Percentiles rank a stretch among this genome's conserved stretches.
phyloP scores from a whole-genome alignment of 441 rosid species.

The Metrosideros polymorpha region DNA sequence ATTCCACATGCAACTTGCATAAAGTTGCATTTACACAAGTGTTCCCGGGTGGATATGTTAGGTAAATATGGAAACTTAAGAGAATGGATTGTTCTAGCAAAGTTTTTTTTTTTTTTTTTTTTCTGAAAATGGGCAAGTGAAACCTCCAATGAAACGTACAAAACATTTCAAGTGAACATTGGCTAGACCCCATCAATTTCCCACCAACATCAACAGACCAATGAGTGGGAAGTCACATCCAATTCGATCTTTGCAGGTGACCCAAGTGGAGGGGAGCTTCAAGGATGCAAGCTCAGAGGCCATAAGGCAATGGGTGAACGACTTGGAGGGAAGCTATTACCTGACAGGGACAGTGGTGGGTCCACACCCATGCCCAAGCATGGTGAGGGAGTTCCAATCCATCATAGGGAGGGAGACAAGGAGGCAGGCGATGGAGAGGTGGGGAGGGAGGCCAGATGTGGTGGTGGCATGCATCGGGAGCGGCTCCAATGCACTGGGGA shows the following conservation, averaged over 20 bases:
- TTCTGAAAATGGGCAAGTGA: not conserved
- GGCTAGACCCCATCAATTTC: not conserved
- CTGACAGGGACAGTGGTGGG: constrained; percentile 56
- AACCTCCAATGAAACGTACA: not conserved
- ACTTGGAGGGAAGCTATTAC: constrained; percentile 32
- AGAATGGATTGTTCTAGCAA: not conserved
- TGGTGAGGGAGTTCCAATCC: constrained; percentile 72
- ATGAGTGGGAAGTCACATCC: not conserved
- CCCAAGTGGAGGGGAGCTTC: constrained; percentile 33
- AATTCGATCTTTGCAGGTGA: constrained; percentile 15
- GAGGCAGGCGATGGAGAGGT: constrained; percentile 55
- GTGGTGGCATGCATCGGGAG: constrained; percentile 76
- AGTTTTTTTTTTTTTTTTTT: not conserved
- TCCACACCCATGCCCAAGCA: constrained; percentile 76
- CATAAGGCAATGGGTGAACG: constrained; percentile 45
- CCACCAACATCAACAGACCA: not conserved
- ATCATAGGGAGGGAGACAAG: constrained; percentile 76
- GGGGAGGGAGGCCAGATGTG: constrained; percentile 84
- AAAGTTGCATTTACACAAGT: not conserved
- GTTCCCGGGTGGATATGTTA: too few relatives aligned
- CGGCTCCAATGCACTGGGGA: constrained; percentile 75
- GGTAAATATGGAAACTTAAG: too few relatives aligned
- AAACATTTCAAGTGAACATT: not conserved
- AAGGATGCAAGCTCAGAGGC: constrained; percentile 70
- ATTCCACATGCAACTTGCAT: not conserved